A percentile compares a stretch with the other conserved stretches of the same genome.
phyloP scores from a whole-genome alignment of 495 filamentous ascomycete genomes.

The Talaromyces borbonicus region DNA sequence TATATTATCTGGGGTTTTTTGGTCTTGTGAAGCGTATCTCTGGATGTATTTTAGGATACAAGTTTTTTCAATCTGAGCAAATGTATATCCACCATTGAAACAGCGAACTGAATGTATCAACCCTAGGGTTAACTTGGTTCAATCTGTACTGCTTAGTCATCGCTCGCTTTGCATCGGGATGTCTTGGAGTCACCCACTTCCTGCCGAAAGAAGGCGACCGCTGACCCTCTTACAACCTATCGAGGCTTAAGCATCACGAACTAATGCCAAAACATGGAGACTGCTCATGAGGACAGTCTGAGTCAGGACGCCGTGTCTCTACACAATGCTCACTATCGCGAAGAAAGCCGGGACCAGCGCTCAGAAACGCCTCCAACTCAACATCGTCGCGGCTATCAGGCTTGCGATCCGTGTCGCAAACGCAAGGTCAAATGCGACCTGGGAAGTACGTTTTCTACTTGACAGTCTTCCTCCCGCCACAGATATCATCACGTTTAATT shows the following conservation, averaged over 20 bases:
- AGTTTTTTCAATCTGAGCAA: no score
- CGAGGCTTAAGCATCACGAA: not conserved
- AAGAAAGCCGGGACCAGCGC: constrained; percentile 13
- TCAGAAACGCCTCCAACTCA: constrained; percentile 30
- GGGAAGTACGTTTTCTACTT: constrained; percentile 43
- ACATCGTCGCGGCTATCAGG: constrained; percentile 71
- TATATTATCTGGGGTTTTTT: no score
- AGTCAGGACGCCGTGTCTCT: constrained; percentile 4
- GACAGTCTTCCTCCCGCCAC: constrained; percentile 4
- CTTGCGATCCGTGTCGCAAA: constrained; percentile 83
- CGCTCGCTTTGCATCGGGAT: constrained; percentile 41
- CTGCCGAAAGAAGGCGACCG: constrained; percentile 12
- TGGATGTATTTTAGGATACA: no score
- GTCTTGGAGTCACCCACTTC: constrained; percentile 14
- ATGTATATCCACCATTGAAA: no score
- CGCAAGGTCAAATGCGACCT: constrained; percentile 92
- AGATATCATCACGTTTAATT: no score
- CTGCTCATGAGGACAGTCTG: not conserved
- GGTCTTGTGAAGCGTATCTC: no score
- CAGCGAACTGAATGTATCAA: no score
- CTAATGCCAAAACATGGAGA: constrained; percentile 1
- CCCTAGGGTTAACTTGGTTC: no score
- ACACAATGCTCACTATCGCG: constrained; percentile 14
- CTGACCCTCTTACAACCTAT: not conserved
- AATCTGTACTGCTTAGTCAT: constrained; percentile 1